Base-by-base conservation (phyloP, 495 filamentous ascomycete genomes). In the Articulospora tetracladia region DNA sequence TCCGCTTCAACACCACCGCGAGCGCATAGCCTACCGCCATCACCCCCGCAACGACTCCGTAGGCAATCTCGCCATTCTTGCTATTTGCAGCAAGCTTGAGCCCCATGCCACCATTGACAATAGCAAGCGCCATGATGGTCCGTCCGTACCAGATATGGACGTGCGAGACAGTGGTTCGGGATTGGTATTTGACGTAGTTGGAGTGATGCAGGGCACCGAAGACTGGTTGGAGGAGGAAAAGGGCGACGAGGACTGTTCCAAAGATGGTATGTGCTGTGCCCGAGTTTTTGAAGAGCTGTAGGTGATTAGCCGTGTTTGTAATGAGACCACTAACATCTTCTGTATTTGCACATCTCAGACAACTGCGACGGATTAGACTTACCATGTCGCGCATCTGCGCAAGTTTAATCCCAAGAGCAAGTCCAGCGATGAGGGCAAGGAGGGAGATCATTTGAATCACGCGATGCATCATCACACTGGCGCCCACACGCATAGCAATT, bases 81-180 rank as follows among this genome's bases (percentile, higher is more conserved):
- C 30, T 49, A 27, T 67, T 67, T 12, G 66, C 61, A 19, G 79
- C 70, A n/a, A 87, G 68, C 25, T 73, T 58, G 15, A 91, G 74
- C 0, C 89, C 89, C 3, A 90, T 70, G 0, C 89, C 88, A 53
- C 82, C 89, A 69, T 91, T 92, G 56, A 91, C 74, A 32, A 90
- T 74, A 1, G 84, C 90, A n/a, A 89, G 64, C 2, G 77, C 65
- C 24, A 92, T 77, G 32, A 90, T 62, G 6, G 70, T 47, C 0
- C 90, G 81, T 3, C 89, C 90, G 59, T 78, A 82, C 88, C 89
- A 91, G 64, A 87, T 83, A 67, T 93, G 90, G 3, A 72, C 65
- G 56, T 84, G 72, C n/a, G 79, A 81, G 69, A 86, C 74, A 3
- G 75, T 6, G 12, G 80, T 80, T 13, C 85, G 85, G 6, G 59